Conservation (phyloP, 352 stramenopile genomes). For the Pythium oligandrum region DNA sequence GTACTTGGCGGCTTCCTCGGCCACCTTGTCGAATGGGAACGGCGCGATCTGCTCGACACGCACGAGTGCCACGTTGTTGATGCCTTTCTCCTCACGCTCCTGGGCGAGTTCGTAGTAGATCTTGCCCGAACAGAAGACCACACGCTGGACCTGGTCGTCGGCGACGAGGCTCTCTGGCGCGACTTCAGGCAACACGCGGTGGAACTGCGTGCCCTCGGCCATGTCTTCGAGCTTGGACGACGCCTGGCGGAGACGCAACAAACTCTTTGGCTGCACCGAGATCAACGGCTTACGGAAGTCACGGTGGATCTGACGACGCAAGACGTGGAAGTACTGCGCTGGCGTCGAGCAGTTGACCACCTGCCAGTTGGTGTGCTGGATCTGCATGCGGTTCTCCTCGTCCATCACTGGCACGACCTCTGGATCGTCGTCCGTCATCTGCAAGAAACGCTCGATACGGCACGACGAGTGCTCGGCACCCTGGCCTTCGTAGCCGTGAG, state of each 20-base stretch:
- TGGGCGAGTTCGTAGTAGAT: constrained; percentile 84
- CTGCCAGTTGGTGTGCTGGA: constrained; percentile 81
- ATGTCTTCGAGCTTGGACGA: constrained; percentile 65
- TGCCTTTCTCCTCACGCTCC: constrained; percentile 42
- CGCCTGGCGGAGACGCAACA: constrained; percentile 61
- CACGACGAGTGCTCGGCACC: constrained; percentile 85
- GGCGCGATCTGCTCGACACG: constrained; percentile 80
- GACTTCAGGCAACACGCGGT: constrained; percentile 58
- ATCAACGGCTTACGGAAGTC: constrained; percentile 72
- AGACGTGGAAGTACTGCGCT: constrained; percentile 95
- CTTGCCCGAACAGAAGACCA: constrained; percentile 81
- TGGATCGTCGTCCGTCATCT: constrained; percentile 77
- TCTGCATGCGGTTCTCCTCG: constrained; percentile 75
- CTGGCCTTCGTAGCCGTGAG: constrained; percentile 87
- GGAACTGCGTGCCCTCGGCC: constrained; percentile 47
- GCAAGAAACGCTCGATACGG: constrained; percentile 83
- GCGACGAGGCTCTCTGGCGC: constrained; percentile 45
- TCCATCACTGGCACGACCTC: constrained; percentile 70
- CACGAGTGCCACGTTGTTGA: constrained; percentile 56
- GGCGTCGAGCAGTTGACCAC: constrained; percentile 84
- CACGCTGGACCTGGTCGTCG: constrained; percentile 44
- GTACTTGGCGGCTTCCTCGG: constrained; percentile 45
- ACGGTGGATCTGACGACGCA: constrained; percentile 87
- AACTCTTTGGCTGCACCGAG: constrained; percentile 74
- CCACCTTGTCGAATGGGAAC: constrained; percentile 77